A percentile compares a stretch with the other conserved stretches of the same genome.
These are phyloP conservation scores for Capronia americana DNA, from an alignment of 2,329 filamentous ascomycete species.

Conservation along the genomic window DNA sequence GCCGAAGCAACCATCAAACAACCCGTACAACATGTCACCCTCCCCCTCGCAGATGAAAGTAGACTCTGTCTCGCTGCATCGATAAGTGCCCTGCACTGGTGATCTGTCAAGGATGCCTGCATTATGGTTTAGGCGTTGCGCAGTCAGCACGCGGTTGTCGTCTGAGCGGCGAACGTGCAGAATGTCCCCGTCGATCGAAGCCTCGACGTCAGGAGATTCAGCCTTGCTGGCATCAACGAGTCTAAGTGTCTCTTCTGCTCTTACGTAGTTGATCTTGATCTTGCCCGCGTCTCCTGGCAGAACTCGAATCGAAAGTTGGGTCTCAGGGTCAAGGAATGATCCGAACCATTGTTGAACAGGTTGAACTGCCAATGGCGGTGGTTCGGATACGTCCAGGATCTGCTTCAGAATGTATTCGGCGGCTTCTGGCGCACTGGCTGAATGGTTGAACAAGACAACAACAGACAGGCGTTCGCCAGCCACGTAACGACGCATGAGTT, in stretches of 20 bases:
- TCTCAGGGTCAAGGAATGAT: constrained; percentile 46
- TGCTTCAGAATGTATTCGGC: constrained; percentile 45
- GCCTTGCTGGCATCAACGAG: constrained; percentile 18
- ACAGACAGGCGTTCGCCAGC: constrained; percentile 48
- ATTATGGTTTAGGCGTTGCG: constrained; percentile 36
- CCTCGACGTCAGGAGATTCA: constrained; percentile 40
- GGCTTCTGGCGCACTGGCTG: constrained; percentile 42
- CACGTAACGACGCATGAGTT: constrained; percentile 47
- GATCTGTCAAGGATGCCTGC: constrained; percentile 20
- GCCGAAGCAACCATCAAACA: constrained; percentile 53
- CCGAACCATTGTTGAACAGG: constrained; percentile 45
- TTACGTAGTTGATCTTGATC: constrained; percentile 44
- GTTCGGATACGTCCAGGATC: constrained; percentile 41
- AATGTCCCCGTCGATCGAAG: constrained; percentile 43
- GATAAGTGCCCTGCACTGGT: constrained; percentile 44
- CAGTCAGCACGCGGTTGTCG: constrained; percentile 44
- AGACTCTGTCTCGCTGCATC: constrained; percentile 48
- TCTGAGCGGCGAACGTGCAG: constrained; percentile 41
- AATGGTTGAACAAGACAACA: constrained; percentile 52
- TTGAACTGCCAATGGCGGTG: constrained; percentile 15
- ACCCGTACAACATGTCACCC: constrained; percentile 51
- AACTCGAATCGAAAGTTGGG: constrained; percentile 10
- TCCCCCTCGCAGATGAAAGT: constrained; percentile 46
- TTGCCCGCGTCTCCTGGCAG: constrained; percentile 35
- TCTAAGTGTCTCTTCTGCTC: constrained; percentile 39